Base-by-base conservation (phyloP, 1,139 yeast species). In the Debaryomycetaceae sp. region DNA sequence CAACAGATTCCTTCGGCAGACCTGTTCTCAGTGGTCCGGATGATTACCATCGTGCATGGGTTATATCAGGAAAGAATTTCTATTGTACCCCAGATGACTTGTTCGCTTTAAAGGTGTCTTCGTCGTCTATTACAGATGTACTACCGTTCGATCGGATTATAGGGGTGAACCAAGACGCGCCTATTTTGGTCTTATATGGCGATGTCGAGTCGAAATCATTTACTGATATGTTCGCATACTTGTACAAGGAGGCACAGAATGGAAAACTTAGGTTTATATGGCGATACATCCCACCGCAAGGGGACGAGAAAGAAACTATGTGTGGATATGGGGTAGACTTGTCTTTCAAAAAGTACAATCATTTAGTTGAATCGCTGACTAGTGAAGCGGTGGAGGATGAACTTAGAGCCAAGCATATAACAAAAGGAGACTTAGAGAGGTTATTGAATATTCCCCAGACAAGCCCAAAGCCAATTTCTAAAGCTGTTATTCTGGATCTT, bases 201-300 rank as follows among this genome's bases (percentile, higher is more conserved):
- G 81, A 78, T 50, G 68, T 80, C 5, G 52, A 63, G 4, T 72
- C 80, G 13, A 62, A 59, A 0, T 63, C 68, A 5, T 86, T 89
- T 56, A 66, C 68, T 9, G 66, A 65, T 4, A 84, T 87, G 68
- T 83, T 88, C 52, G 62, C 69, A 23, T 77, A 80, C 46, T 65
- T 93, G 45, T 75, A 72, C 49, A 76, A 78, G 39, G 81, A 85
- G 45, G 86, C 96, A 0, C 58, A 66, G 6, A 61, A 68, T 1
- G 95, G 88, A 0, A 87, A 87, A 55, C 61, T 90, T 31, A 74
- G 88, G 46, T 85, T 87, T 59, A 76, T 84, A 3, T 80, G 96
- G 85, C 75, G 97, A 52, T 84, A 88, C 54, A 72, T 80, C 6
- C 80, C 82, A 0, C 43, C 62, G 2, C 24, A 36, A 5, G 39